Evolutionary conservation across 2,329 filamentous ascomycete genomes (phyloP), one percentile per base, ranked within the genome.

Genomic region (Venturia carpophila): DNA sequence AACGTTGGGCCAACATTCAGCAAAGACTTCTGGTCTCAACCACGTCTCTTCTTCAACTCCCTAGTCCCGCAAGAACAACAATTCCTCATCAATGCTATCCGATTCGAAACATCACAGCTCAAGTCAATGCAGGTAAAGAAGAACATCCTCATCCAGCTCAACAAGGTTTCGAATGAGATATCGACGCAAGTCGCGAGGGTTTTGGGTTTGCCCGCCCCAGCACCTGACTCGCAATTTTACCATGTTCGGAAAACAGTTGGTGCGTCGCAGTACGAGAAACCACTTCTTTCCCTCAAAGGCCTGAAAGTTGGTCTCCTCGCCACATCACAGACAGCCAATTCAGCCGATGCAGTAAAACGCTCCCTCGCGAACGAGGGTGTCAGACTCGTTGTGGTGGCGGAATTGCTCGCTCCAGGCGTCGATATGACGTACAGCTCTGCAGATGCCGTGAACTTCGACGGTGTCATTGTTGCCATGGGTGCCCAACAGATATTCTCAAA

Each of bases 11-110:
- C 80, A 0, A 87, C 85, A 1, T 90, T 91, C 72, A 74, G 81
- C 11, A 30, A 17, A n/a, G 87, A 91, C 71, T 85, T 86, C 72
- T 91, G 87, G 87, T 84, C 83, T 3, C 88, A 91, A 72, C 83
- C 87, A 0, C 83, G 88, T 1, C 79, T 91, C 15, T 90, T 91
- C 77, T 90, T 83, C 80, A 91, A 91, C 80, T 90, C 87, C 0
- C 78, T 91, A 62, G 78, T 81, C 1, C 78, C 81, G 1, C 79
- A 80, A 0, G 88, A 91, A 75, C 83, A 89, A 73, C 87, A 91
- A 71, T 87, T 89, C 71, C 74, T 91, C 47, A 80, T 91, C 76
- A 87, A 91, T 72, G 87, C 87, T 0, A 84, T 91, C 64, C 85
- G 88, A 37, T 90, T 91, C 73, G 88, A 91, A 76, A 82, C 81